phyloP scores from a whole-genome alignment of 1,284 basidiomycete genomes.

The Pseudozyma sp. region DNA sequence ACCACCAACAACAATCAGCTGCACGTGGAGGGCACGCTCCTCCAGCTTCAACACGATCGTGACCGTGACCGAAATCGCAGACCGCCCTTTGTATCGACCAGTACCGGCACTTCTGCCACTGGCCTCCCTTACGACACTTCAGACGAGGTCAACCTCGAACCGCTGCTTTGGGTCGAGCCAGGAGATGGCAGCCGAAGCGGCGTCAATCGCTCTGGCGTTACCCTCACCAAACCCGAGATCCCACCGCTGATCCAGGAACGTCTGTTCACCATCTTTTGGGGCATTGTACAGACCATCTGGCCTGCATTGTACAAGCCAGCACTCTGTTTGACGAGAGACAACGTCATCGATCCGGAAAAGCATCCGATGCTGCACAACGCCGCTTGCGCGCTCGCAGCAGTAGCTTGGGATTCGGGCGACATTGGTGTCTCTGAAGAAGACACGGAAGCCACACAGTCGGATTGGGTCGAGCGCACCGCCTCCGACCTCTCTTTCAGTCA shows the following conservation, averaged over 20 bases:
- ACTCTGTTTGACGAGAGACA: slow-evolving; percentile 29
- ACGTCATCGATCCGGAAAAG: slow-evolving; percentile 45
- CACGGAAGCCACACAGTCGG: slow-evolving; percentile 37
- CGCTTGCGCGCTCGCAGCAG: slow-evolving; percentile 44
- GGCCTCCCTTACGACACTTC: neutral
- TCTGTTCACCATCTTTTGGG: slow-evolving; percentile 53
- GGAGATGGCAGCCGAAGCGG: slow-evolving; percentile 24
- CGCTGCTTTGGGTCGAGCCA: slow-evolving; percentile 43
- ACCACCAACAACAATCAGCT: slow-evolving; percentile 23
- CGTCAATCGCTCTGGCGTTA: slow-evolving; percentile 37
- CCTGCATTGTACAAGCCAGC: slow-evolving; percentile 49
- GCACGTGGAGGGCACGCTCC: slow-evolving; percentile 27
- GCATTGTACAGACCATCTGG: slow-evolving; percentile 50
- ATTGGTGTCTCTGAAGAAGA: slow-evolving; percentile 38
- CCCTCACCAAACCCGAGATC: slow-evolving; percentile 42
- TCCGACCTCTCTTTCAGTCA: slow-evolving; percentile 41
- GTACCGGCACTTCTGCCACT: neutral
- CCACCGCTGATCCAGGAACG: slow-evolving; percentile 44
- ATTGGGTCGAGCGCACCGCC: slow-evolving; percentile 44
- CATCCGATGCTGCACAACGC: slow-evolving; percentile 58
- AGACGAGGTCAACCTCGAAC: slow-evolving; percentile 37
- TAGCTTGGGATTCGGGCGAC: slow-evolving; percentile 49
- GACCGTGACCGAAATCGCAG: slow-evolving; percentile 6
- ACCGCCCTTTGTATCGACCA: neutral
- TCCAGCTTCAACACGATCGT: slow-evolving; percentile 30